phyloP scores from a whole-genome alignment of 2,329 filamentous ascomycete species.

The Xylaria sp. region DNA sequence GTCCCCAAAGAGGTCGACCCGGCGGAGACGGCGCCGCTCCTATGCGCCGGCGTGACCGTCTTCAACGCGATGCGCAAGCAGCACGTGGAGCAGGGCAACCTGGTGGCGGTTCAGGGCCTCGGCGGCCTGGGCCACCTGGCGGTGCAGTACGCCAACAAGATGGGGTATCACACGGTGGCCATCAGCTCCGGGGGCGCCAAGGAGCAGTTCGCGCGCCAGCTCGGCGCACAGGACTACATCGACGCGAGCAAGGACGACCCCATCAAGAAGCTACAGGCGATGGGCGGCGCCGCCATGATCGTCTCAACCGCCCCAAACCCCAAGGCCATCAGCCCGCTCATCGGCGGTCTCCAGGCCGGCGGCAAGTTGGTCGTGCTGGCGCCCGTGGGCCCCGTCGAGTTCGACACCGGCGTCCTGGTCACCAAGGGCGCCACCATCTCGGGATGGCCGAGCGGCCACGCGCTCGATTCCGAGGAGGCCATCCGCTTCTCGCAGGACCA shows the following conservation, averaged over 20 bases:
- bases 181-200: constrained; percentile 74
- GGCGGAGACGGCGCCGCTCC: constrained; percentile 65
- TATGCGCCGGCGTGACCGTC: constrained; percentile 73
- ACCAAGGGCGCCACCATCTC: constrained; percentile 67
- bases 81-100: constrained; percentile 60
- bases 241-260: constrained; percentile 64
- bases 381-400: constrained; percentile 57
- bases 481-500: constrained; percentile 72
- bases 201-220: constrained; percentile 69
- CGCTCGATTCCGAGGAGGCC: constrained; percentile 72
- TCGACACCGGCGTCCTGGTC: constrained; percentile 57
- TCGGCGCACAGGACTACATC: constrained; percentile 71
- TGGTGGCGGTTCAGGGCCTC: constrained; percentile 72
- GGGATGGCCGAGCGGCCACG: constrained; percentile 71
- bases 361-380: constrained; percentile 72
- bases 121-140: constrained; percentile 82
- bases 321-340: constrained; percentile 62
- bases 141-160: constrained; percentile 78
- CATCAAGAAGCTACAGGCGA: constrained; percentile 58
- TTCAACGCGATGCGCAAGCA: constrained; percentile 69
- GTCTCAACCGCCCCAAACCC: constrained; percentile 72
- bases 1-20: constrained; percentile 65
- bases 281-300: constrained; percentile 71
- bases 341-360: constrained; percentile 61
- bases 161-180: constrained; percentile 79